A percentile compares a stretch with the other conserved stretches of the same genome.
Evolutionary conservation across 2,329 filamentous ascomycete genomes (phyloP).

Genomic region (Aphanoascus verrucosus): DNA sequence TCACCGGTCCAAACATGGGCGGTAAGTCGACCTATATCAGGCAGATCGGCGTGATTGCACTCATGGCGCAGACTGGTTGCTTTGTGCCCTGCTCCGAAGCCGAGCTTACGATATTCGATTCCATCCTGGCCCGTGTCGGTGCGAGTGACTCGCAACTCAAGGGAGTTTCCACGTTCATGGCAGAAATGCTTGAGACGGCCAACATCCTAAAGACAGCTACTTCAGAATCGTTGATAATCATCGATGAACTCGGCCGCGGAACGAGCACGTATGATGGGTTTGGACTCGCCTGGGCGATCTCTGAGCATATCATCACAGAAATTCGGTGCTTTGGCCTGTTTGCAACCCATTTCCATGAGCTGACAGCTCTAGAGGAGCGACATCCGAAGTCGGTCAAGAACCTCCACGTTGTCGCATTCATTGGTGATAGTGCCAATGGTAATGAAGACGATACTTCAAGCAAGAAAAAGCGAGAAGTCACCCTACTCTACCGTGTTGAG

Average conservation of each 20-base stretch:
- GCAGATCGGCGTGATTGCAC: slow-evolving; percentile 88
- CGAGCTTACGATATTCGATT: slow-evolving; percentile 91
- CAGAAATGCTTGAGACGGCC: slow-evolving; percentile 96
- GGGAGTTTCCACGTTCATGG: slow-evolving; percentile 98
- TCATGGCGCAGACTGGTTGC: slow-evolving; percentile 94
- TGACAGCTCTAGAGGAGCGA: slow-evolving; percentile 79
- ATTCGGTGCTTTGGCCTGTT: slow-evolving; percentile 93
- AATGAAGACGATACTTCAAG: slow-evolving; percentile 25
- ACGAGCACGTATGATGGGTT: slow-evolving; percentile 98
- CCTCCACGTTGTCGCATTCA: slow-evolving; percentile 91
- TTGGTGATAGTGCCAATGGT: slow-evolving; percentile 42
- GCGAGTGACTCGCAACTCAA: slow-evolving; percentile 95
- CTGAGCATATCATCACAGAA: slow-evolving; percentile 90
- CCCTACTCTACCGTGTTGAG: slow-evolving; percentile 91
- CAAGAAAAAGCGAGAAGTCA: slow-evolving; percentile 66
- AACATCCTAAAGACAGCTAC: slow-evolving; percentile 98
- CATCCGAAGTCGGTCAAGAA: slow-evolving; percentile 76
- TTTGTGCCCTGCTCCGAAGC: slow-evolving; percentile 89
- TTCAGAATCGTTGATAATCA: slow-evolving; percentile 90
- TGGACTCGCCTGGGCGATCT: slow-evolving; percentile 97
- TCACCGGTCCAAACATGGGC: slow-evolving; percentile 98
- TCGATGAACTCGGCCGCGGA: slow-evolving; percentile 90
- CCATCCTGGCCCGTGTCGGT: slow-evolving; percentile 88
- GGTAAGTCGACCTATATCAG: slow-evolving; percentile 98
- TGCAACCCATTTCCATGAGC: slow-evolving; percentile 95